Evolutionary conservation across 331 rosid genomes (phyloP).

Genomic region (Acacia pycnantha): DNA sequence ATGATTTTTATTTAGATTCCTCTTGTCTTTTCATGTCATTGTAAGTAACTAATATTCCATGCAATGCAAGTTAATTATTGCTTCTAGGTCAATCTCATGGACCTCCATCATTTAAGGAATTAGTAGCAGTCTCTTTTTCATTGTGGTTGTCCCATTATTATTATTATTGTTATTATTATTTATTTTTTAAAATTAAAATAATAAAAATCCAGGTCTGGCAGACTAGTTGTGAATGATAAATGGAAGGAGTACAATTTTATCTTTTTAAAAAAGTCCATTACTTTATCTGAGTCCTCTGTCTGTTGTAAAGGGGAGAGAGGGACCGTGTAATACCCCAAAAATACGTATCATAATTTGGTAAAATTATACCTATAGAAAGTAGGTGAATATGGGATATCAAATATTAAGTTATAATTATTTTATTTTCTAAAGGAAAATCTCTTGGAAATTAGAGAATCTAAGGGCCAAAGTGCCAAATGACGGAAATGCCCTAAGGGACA

Average conservation of each 20-base stretch:
- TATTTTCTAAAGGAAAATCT: no score
- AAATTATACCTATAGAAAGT: no score
- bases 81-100: neutral
- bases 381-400: no score
- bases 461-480: no score
- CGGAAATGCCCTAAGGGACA: no score
- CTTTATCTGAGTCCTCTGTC: constrained; percentile 10
- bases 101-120: neutral
- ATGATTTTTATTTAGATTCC: neutral
- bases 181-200: neutral
- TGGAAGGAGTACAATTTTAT: neutral
- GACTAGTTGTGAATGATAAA: neutral
- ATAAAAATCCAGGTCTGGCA: neutral
- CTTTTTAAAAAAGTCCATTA: neutral
- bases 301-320: neutral
- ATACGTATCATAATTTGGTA: no score
- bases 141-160: neutral
- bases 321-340: no score
- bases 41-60: neutral
- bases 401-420: no score
- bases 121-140: neutral
- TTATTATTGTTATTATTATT: neutral
- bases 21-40: neutral
- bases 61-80: neutral
- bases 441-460: no score